Evolutionary conservation across 345 rosid species (phyloP), one percentile per base, ranked within the genome.

Genomic region (Camelina sativa): DNA sequence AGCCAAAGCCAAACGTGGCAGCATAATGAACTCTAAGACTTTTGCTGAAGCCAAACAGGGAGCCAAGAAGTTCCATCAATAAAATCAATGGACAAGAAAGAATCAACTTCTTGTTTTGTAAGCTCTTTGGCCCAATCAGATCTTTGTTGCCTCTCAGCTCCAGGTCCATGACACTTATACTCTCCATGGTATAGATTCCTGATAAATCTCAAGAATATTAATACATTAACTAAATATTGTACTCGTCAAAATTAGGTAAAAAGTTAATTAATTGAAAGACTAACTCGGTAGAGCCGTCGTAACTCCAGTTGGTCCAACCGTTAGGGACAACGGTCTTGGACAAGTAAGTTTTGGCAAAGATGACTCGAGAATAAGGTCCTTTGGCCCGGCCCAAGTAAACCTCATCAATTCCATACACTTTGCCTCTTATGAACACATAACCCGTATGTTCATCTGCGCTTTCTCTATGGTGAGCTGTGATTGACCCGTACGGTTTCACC

Each of bases 231-330:
- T 30, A 20, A 11, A 23, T 17, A 69, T 34, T 28, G 30, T 28
- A 28, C 17, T 19, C 10, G 8, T 51, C 8, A 2, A 20, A 67
- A 60, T 15, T 28, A 19, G 1, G 11, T 17, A 17, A 25, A 22
- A 19, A 0, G 8, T 44, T 20, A n/a, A 16, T 7, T 16, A 73
- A 28, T 28, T 5, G 30, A 20, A 54, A 4, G 19, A 32, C 96
- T 83, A 77, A 91, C 96, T 88, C 62, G 3, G 95, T 77, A 2
- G 74, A 59, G 64, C 93, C 93, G 0, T 30, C 23, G 63, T 80
- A 90, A 79, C 96, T 90, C 96, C 98, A 90, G 38, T 89, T 89
- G 35, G 95, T 90, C 98, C 96, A 91, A 20, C 96, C 97, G 0
- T 70, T 30, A 3, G 95, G 88, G 6, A 83, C 90, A 32, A 88